Evolutionary conservation across 371 early-diverging fungal genomes (phyloP).

Genomic region (Circinella minor): DNA sequence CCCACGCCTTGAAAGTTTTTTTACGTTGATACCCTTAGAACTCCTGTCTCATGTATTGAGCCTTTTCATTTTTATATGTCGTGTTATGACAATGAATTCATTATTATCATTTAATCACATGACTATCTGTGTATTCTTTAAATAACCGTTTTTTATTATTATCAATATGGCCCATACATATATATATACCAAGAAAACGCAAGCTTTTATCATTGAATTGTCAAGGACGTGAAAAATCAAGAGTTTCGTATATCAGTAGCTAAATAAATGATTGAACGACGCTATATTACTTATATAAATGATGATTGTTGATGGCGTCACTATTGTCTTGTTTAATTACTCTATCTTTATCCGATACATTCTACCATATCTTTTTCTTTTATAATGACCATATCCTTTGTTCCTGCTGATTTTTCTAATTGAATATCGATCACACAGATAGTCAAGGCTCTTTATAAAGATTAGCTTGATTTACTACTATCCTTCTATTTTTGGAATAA

Average conservation of each 20-base stretch:
- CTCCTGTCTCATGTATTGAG: not conserved
- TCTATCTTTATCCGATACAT: not conserved
- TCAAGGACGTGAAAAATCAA: too few relatives aligned
- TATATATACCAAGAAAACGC: too few relatives aligned
- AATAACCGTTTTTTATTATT: too few relatives aligned
- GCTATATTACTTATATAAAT: not conserved
- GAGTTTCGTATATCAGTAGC: not conserved
- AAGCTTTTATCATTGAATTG: too few relatives aligned
- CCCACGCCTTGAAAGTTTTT: not conserved
- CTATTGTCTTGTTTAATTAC: not conserved
- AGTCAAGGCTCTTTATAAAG: not conserved
- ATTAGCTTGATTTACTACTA: constrained; percentile 1
- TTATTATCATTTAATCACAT: too few relatives aligned
- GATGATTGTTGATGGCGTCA: constrained; percentile 1
- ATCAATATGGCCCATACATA: too few relatives aligned
- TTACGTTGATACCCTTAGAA: not conserved
- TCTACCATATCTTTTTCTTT: not conserved
- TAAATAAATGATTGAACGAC: not conserved
- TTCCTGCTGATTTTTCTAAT: not conserved
- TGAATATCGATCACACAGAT: not conserved
- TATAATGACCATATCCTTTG: not conserved
- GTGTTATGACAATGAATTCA: too few relatives aligned
- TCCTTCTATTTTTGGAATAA: not conserved
- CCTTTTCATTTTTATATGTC: not conserved
- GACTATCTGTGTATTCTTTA: too few relatives aligned